Percentiles rank a stretch among this genome's conserved stretches.
phyloP scores from a whole-genome alignment of 2,329 filamentous ascomycete genomes.

The Neofusicoccum kwambonambiense region DNA sequence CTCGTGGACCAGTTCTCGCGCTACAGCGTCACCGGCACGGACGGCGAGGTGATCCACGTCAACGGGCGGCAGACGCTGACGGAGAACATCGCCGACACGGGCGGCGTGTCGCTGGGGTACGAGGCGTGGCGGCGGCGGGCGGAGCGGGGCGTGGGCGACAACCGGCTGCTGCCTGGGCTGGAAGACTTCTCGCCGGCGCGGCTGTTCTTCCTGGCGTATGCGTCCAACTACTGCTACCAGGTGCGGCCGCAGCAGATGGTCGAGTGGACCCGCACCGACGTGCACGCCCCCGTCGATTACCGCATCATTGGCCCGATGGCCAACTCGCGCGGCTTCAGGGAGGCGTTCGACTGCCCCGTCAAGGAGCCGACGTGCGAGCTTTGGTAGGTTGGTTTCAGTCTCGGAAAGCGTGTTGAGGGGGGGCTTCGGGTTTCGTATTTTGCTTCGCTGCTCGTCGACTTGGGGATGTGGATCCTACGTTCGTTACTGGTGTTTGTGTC shows the following conservation, averaged over 20 bases:
- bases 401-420: no score
- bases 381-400: conserved; percentile 49
- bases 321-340: conserved; percentile 66
- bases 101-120: background rate
- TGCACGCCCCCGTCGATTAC: conserved; percentile 63
- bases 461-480: no score
- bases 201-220: conserved; percentile 66
- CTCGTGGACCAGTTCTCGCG: no score
- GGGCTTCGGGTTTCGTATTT: no score
- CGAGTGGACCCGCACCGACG: conserved; percentile 59
- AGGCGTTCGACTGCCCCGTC: conserved; percentile 64
- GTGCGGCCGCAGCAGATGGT: conserved; percentile 58
- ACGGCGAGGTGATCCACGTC: no score
- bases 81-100: no score
- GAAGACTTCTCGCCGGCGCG: conserved; percentile 65
- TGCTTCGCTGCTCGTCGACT: no score
- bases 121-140: background rate
- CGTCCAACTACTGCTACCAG: conserved; percentile 67
- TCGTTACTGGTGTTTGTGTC: no score
- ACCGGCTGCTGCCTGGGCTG: conserved; percentile 57
- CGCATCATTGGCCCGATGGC: conserved; percentile 61
- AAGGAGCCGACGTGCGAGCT: conserved; percentile 69
- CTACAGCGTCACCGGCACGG: no score
- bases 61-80: no score
- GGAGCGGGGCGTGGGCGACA: background rate